phyloP scores from a whole-genome alignment of 1,284 basidiomycete genomes.

The Sanghuangporus baumii region DNA sequence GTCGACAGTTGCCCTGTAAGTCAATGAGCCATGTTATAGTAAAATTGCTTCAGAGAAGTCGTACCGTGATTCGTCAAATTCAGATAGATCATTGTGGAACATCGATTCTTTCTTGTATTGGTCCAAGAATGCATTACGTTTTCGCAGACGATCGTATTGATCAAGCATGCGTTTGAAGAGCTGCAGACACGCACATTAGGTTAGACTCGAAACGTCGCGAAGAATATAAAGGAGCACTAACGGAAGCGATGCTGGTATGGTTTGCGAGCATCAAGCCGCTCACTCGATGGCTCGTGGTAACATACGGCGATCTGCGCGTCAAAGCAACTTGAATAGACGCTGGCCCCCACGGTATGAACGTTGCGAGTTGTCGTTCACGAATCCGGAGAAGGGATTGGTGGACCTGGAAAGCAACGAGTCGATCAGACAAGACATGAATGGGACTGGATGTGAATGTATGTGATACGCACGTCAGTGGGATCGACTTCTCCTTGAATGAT shows the following conservation, averaged over 20 bases:
- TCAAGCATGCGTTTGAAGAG: slow-evolving; percentile 95
- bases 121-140: slow-evolving; percentile 93
- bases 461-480: slow-evolving; percentile 79
- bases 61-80: slow-evolving; percentile 91
- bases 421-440: background rate
- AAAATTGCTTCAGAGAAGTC: slow-evolving; percentile 18
- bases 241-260: slow-evolving; percentile 94
- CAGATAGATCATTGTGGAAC: slow-evolving; percentile 86
- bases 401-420: slow-evolving; percentile 46
- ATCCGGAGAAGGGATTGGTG: slow-evolving; percentile 97
- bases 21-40: slow-evolving; percentile 5
- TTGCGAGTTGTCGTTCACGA: slow-evolving; percentile 92
- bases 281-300: slow-evolving; percentile 85
- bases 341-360: slow-evolving; percentile 99
- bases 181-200: slow-evolving; percentile 34
- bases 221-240: slow-evolving; percentile 35
- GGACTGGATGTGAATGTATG: background rate
- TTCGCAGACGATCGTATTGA: slow-evolving; percentile 87
- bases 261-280: slow-evolving; percentile 99
- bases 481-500: slow-evolving; percentile 99
- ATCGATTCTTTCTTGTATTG: slow-evolving; percentile 97
- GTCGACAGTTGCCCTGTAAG: slow-evolving; percentile 70
- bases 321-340: slow-evolving; percentile 97
- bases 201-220: background rate
- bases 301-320: slow-evolving; percentile 87